Percentiles rank a stretch among this genome's conserved stretches.
These are phyloP conservation scores for Panicum hallii DNA, from an alignment of 202 grass and related monocot genomes.

Conservation along the genomic window DNA sequence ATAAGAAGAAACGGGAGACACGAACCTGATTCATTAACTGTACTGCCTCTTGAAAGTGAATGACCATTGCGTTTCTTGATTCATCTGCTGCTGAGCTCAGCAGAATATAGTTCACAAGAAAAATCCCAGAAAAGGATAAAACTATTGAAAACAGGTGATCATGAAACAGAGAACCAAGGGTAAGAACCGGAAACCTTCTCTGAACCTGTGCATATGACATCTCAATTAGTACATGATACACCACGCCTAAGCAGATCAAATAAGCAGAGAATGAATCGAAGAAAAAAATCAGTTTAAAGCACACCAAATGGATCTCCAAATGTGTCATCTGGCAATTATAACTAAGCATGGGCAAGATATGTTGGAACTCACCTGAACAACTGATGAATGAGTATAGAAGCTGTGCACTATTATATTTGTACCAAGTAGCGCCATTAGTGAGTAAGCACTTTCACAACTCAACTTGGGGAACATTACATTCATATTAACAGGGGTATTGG, in stretches of 20 bases:
- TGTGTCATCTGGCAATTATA: not conserved
- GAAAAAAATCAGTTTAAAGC: no score
- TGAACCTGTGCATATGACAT: no score
- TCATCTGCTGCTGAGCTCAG: conserved; percentile 77
- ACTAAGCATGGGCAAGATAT: not conserved
- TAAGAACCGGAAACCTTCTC: no score
- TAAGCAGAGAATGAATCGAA: no score
- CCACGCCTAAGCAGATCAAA: no score
- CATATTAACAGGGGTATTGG: conserved; percentile 64
- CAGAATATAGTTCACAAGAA: no score
- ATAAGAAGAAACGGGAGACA: conserved; percentile 10
- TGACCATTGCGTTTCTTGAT: conserved; percentile 48
- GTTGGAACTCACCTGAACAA: conserved; percentile 61
- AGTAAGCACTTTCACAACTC: conserved; percentile 73
- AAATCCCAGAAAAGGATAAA: no score
- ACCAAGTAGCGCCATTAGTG: conserved; percentile 87
- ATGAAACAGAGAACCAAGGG: no score
- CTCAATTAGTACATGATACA: no score
- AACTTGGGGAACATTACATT: conserved; percentile 51
- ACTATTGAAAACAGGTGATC: no score
- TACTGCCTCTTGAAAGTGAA: conserved; percentile 68
- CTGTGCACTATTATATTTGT: conserved; percentile 87
- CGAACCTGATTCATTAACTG: conserved; percentile 77
- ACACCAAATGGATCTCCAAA: not conserved
- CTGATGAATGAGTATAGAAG: conserved; percentile 82